Evolutionary conservation across 2,329 filamentous ascomycete species (phyloP).

Genomic region (Ambrosiella beaveri): DNA sequence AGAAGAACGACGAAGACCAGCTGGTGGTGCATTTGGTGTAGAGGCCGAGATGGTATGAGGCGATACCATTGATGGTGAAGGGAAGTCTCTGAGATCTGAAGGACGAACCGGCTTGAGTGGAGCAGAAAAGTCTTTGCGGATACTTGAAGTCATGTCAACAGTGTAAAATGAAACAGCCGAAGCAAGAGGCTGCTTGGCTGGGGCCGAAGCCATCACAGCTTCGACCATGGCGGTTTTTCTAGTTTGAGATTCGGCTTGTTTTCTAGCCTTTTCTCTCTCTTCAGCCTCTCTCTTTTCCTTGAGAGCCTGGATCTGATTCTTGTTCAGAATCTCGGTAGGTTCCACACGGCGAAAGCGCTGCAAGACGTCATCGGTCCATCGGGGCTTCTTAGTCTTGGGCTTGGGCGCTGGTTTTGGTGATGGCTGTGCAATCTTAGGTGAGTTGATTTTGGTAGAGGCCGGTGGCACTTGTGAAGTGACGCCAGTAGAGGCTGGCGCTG

Average conservation of each 20-base stretch:
- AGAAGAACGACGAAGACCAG: not conserved
- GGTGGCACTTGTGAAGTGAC: not conserved
- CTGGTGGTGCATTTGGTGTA: not conserved
- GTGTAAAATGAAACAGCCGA: not conserved
- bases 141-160: constrained; percentile 11
- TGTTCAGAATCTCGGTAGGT: constrained; percentile 41
- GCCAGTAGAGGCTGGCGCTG: not conserved
- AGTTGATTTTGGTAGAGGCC: not conserved
- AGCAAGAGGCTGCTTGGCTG: too few species aligned
- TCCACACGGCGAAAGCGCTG: constrained; percentile 38
- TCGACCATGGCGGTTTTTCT: not conserved
- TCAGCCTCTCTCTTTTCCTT: constrained; percentile 21
- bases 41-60: not conserved
- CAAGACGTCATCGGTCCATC: constrained; percentile 40
- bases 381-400: constrained; percentile 13
- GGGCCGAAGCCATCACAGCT: not conserved
- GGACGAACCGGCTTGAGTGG: constrained; percentile 14
- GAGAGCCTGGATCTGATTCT: constrained; percentile 31
- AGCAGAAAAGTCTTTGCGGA: constrained; percentile 17
- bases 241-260: not conserved
- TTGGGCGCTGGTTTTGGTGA: not conserved
- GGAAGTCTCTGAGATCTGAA: constrained; percentile 24
- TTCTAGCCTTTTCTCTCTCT: constrained; percentile 12
- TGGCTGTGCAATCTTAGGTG: not conserved
- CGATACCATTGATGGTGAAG: constrained; percentile 19